Evolutionary conservation across 371 early-diverging fungal genomes (phyloP).

Genomic region (Actinomucor elegans): DNA sequence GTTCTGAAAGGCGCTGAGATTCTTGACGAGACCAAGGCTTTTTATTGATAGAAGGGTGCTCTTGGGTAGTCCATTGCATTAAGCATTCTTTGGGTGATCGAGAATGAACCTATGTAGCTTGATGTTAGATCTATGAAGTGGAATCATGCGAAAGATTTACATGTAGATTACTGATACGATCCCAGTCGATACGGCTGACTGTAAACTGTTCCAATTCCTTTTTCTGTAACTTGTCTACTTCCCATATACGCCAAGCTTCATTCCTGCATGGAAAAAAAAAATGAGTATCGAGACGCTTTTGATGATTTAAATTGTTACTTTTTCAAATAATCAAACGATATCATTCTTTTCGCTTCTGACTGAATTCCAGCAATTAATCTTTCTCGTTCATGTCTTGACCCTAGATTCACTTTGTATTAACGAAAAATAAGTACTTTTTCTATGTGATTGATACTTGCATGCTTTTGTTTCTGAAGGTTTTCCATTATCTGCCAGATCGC

Average conservation of each 20-base stretch:
- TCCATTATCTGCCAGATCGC: not conserved
- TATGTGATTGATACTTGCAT: slow-evolving; percentile 1
- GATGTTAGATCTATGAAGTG: not conserved
- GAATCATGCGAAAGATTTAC: slow-evolving; percentile 28
- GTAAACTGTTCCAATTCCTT: slow-evolving; percentile 52
- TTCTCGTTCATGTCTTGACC: slow-evolving; percentile 27
- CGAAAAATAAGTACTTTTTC: not conserved
- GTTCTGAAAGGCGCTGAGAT: slow-evolving; percentile 36
- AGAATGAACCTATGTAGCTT: slow-evolving; percentile 49
- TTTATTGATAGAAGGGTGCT: slow-evolving; percentile 81
- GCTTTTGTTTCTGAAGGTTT: not conserved
- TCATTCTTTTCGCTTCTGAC: slow-evolving; percentile 25
- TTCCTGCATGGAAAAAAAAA: slow-evolving; percentile 9
- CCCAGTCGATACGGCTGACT: slow-evolving; percentile 70
- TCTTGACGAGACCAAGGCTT: slow-evolving; percentile 67
- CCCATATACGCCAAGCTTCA: slow-evolving; percentile 35
- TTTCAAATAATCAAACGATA: slow-evolving; percentile 19
- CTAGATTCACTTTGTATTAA: slow-evolving; percentile 5
- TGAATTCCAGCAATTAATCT: slow-evolving; percentile 25
- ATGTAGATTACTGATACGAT: slow-evolving; percentile 58
- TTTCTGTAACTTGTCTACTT: slow-evolving; percentile 49
- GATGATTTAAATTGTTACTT: slow-evolving; percentile 11
- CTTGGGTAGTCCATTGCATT: slow-evolving; percentile 84
- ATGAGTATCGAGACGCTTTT: not conserved
- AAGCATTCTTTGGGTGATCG: slow-evolving; percentile 69